Conservation (phyloP, 2,329 filamentous ascomycete genomes). For the Botrytis elliptica region DNA sequence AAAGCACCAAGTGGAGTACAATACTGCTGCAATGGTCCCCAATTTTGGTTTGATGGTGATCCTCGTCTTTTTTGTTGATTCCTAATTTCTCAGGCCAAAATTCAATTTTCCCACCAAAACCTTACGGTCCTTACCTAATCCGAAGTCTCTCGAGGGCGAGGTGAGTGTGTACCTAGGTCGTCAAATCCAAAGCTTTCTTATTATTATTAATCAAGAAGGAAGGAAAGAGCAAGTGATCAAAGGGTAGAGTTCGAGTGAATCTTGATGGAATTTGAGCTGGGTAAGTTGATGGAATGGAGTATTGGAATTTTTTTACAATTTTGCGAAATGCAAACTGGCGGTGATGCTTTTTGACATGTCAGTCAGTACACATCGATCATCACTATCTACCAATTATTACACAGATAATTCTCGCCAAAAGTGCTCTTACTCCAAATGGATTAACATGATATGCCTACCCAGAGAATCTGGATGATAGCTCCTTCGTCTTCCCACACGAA, state of each 20-base stretch:
- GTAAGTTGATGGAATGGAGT: background rate
- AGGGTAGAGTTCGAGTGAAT: background rate
- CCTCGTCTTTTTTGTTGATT: background rate
- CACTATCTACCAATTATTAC: background rate
- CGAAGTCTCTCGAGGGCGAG: background rate
- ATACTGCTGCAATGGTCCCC: conserved; percentile 2
- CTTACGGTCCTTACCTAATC: background rate
- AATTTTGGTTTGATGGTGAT: conserved; percentile 2
- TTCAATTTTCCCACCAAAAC: background rate
- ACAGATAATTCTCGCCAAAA: background rate
- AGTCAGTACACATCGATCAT: background rate
- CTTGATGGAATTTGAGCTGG: background rate
- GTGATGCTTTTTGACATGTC: conserved; percentile 6
- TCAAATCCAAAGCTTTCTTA: background rate
- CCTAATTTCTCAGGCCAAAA: conserved; percentile 10
- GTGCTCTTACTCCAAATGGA: background rate
- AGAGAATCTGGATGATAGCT: background rate
- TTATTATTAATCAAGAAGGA: background rate
- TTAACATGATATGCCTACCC: background rate
- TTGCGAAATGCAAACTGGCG: background rate
- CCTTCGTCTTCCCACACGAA: background rate
- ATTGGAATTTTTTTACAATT: background rate
- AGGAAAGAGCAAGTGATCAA: background rate
- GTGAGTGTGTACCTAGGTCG: background rate
- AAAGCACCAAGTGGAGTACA: conserved; percentile 13